These are phyloP conservation scores for Rhamnella rubrinervis DNA, from an alignment of 331 rosid species.

Conservation along the genomic window DNA sequence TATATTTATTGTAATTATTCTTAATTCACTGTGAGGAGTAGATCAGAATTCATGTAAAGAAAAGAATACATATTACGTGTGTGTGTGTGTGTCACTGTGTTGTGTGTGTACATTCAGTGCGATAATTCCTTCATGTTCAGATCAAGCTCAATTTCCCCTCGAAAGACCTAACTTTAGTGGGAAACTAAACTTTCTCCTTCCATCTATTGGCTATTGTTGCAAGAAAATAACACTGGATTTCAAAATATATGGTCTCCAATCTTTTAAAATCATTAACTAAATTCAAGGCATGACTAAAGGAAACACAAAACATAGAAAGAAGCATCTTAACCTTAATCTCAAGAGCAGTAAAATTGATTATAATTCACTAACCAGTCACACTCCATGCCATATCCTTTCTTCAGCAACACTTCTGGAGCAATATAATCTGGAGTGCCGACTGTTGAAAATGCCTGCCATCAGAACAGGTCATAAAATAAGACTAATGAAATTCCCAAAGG, in stretches of 20 bases:
- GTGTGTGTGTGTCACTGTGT: no score
- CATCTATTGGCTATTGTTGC: background rate
- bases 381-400: slow-evolving; percentile 85
- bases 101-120: background rate
- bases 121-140: background rate
- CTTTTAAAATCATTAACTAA: background rate
- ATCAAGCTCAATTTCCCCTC: background rate
- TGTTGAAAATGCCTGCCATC: slow-evolving; percentile 79
- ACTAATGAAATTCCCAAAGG: background rate
- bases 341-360: background rate
- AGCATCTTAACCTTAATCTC: background rate
- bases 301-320: background rate
- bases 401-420: slow-evolving; percentile 90
- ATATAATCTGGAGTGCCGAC: slow-evolving; percentile 97
- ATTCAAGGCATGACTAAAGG: slow-evolving; percentile 14
- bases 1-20: background rate
- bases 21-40: background rate
- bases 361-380: slow-evolving; percentile 74
- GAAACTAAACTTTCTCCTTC: background rate
- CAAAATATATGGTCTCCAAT: background rate
- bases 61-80: no score
- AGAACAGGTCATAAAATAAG: slow-evolving; percentile 18
- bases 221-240: slow-evolving; percentile 3
- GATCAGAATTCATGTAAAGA: slow-evolving; percentile 7
- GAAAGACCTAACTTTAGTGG: no score